Conservation (phyloP, 805 yeast species). For the Saturnispora sekii region DNA sequence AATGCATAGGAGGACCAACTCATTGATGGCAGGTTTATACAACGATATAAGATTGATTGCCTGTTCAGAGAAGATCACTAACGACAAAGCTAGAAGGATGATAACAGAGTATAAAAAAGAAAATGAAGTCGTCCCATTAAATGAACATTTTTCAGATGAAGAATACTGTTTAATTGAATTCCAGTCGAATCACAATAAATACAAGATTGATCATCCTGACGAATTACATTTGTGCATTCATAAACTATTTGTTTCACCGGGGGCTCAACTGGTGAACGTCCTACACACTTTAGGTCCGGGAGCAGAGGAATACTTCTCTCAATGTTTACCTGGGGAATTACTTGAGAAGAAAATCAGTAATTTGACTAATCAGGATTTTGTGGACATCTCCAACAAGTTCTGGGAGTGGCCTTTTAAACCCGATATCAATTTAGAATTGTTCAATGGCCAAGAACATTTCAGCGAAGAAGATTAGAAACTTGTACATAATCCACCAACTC, state of each 20-base stretch:
- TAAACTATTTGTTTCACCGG: slow-evolving; percentile 40
- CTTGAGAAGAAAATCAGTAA: slow-evolving; percentile 37
- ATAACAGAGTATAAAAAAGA: slow-evolving; percentile 4
- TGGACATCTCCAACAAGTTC: slow-evolving; percentile 41
- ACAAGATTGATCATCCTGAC: slow-evolving; percentile 32
- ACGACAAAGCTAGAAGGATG: slow-evolving; percentile 11
- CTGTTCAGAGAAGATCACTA: slow-evolving; percentile 18
- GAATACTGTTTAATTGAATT: slow-evolving; percentile 26
- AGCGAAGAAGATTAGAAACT: neutral
- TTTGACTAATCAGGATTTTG: slow-evolving; percentile 47
- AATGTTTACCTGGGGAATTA: slow-evolving; percentile 29
- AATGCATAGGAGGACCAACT: slow-evolving; percentile 46
- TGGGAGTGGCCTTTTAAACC: slow-evolving; percentile 82
- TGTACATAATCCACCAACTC: too few relatives aligned
- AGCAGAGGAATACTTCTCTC: slow-evolving; percentile 43
- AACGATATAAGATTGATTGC: slow-evolving; percentile 54
- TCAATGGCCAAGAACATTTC: slow-evolving; percentile 8
- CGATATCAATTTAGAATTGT: slow-evolving; percentile 20
- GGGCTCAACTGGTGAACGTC: slow-evolving; percentile 34
- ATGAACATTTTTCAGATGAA: slow-evolving; percentile 13
- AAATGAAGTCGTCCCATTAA: slow-evolving; percentile 18
- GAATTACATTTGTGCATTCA: slow-evolving; percentile 61
- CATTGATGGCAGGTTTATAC: slow-evolving; percentile 56
- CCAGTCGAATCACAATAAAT: slow-evolving; percentile 22
- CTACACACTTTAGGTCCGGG: slow-evolving; percentile 70